A percentile compares a stretch with the other conserved stretches of the same genome.
These are phyloP conservation scores for Tricholoma matsutake DNA, from an alignment of 768 basidiomycete species.

Conservation along the genomic window DNA sequence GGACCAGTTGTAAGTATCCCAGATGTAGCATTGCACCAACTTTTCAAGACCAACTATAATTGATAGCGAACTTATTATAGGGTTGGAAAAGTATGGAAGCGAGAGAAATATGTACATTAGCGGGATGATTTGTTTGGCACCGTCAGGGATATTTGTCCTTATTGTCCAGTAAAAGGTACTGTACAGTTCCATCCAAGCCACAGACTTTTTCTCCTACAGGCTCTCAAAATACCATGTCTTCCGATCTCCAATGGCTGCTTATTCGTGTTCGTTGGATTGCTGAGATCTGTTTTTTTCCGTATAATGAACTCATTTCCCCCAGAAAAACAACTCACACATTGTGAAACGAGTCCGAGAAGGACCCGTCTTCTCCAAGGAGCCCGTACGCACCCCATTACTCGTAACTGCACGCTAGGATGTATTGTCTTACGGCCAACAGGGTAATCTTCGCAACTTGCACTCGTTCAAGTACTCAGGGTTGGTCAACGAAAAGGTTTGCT, in stretches of 20 bases:
- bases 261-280: conserved; percentile 61
- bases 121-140: conserved; percentile 3
- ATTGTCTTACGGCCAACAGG: conserved; percentile 40
- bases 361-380: conserved; percentile 81
- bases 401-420: not conserved
- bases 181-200: conserved; percentile 40
- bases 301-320: conserved; percentile 9
- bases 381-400: conserved; percentile 43
- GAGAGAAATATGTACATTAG: no score
- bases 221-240: conserved; percentile 57
- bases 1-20: no score
- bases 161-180: conserved; percentile 30
- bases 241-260: conserved; percentile 93
- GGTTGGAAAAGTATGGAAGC: no score
- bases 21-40: no score
- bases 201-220: conserved; percentile 19
- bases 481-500: conserved; percentile 70
- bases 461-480: conserved; percentile 93
- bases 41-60: no score
- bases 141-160: conserved; percentile 17
- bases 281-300: not conserved
- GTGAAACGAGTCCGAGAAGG: conserved; percentile 76
- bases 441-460: conserved; percentile 83
- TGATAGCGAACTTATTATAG: no score
- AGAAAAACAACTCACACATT: conserved; percentile 85